Base-by-base conservation (phyloP, 1,284 basidiomycete species). In the Afroboletus lepidellus region DNA sequence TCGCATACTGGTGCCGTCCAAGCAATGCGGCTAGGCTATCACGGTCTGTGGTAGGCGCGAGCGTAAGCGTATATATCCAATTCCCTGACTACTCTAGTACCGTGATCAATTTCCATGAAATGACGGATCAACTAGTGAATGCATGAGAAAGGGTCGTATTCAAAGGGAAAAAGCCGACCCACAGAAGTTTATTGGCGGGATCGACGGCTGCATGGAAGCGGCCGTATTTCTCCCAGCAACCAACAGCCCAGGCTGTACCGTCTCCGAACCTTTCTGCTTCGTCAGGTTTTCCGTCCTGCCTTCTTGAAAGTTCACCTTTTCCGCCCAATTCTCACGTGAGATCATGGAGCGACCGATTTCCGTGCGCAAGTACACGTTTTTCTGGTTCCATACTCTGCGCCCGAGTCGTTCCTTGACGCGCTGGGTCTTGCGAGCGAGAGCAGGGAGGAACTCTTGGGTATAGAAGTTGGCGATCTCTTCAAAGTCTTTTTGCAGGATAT, bases 341-440 rank as follows among this genome's bases (percentile, higher is more conserved):
- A 78, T 53, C 11, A 53, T 32, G 11, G 63, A 53, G 24, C 77
- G 74, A 16, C 46, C 11, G 5, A 47, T 50, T n/a, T 59, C 56
- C 18, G 65, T 61, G 21, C 62, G 65, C 42, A 89, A 46, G 58
- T 77, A 90, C 3, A 90, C 58, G 51, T 81, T 71, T 64, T 80
- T 81, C 27, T 66, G 73, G 8, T 55, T 63, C 86, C 85, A 90
- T 3, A 90, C 79, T 18, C 88, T 79, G 15, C 88, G 78, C 4
- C 85, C 85, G 13, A 89, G 69, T 27, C 78, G 74, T 68, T 90
- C 87, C 68, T 87, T 87, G 18, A 80, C 50, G 23, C 86, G 78
- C 54, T 83, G 78, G 2, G 72, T 70, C 21, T 72, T 77, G n/a
- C 85, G 79, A 7, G 70, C 75, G 11, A 81, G 59, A 3, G 78